Evolutionary conservation across 805 yeast species (phyloP).

Genomic region (Scheffersomyces stipitis): DNA sequence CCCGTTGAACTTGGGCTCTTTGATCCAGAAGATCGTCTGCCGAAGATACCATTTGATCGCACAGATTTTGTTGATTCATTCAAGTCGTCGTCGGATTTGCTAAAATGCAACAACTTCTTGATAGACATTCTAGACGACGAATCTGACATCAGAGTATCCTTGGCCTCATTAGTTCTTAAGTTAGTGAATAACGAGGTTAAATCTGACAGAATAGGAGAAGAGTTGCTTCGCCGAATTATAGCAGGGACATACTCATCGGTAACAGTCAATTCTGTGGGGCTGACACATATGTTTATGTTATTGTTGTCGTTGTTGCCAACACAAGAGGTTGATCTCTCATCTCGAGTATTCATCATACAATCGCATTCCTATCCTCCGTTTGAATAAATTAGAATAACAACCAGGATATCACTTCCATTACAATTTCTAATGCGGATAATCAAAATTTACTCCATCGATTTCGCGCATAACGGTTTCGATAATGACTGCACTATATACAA

Average conservation of each 20-base stretch:
- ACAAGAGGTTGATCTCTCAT: no score
- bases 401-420: no score
- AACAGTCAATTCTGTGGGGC: neutral
- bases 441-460: neutral
- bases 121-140: slow-evolving; percentile 6
- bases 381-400: no score
- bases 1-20: slow-evolving; percentile 2
- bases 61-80: slow-evolving; percentile 1
- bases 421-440: no score
- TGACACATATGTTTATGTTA: no score
- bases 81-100: slow-evolving; percentile 11
- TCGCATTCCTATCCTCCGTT: no score
- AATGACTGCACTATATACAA: neutral
- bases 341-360: no score
- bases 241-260: neutral
- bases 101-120: slow-evolving; percentile 10
- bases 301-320: no score
- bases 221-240: slow-evolving; percentile 3
- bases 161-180: slow-evolving; percentile 20
- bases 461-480: neutral
- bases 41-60: no score
- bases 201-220: slow-evolving; percentile 23
- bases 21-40: neutral
- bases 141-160: slow-evolving; percentile 1
- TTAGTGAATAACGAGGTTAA: slow-evolving; percentile 21